Percentiles rank a stretch among this genome's conserved stretches.
These are phyloP conservation scores for Sclerotiophoma versabilis DNA, from an alignment of 2,329 filamentous ascomycete species.

Conservation along the genomic window DNA sequence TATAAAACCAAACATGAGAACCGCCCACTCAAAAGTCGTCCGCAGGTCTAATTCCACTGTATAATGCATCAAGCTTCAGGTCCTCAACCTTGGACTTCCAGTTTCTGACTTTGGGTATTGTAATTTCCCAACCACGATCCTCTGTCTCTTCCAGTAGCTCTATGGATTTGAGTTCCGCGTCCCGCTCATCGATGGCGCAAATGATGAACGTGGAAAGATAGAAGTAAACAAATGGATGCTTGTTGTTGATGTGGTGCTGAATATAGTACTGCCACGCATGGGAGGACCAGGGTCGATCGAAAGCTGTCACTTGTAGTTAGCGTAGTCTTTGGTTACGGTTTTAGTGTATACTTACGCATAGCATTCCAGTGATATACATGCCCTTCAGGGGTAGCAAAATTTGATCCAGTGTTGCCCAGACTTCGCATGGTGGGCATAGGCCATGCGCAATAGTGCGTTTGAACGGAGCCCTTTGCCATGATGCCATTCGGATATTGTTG, in stretches of 20 bases:
- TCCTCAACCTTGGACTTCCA: conserved; percentile 30
- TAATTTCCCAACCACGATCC: conserved; percentile 31
- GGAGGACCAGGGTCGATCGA: conserved; percentile 36
- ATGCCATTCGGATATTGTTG: conserved; percentile 28
- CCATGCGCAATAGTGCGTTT: conserved; percentile 43
- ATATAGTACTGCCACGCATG: conserved; percentile 44
- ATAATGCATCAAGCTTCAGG: conserved; percentile 30
- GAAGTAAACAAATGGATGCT: conserved; percentile 36
- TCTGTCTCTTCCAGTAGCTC: conserved; percentile 32
- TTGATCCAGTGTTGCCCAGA: conserved; percentile 26
- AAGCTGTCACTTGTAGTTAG: conserved; percentile 23
- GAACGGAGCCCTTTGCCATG: conserved; percentile 37
- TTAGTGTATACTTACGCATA: conserved; percentile 28
- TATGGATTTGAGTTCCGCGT: conserved; percentile 25
- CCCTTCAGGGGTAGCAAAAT: conserved; percentile 39
- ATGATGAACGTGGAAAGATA: conserved; percentile 40
- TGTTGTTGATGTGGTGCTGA: conserved; percentile 39
- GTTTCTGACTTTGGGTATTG: conserved; percentile 21
- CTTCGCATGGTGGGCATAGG: conserved; percentile 39
- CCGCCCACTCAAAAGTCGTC: conserved; percentile 1
- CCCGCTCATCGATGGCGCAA: conserved; percentile 25
- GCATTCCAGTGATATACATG: conserved; percentile 43
- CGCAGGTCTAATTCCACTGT: conserved; percentile 26
- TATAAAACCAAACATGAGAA: not conserved
- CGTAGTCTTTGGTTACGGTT: not conserved